Evolutionary conservation across 2,329 filamentous ascomycete genomes (phyloP), one percentile per base, ranked within the genome.

Genomic region (Arthrobotrys musiformis): DNA sequence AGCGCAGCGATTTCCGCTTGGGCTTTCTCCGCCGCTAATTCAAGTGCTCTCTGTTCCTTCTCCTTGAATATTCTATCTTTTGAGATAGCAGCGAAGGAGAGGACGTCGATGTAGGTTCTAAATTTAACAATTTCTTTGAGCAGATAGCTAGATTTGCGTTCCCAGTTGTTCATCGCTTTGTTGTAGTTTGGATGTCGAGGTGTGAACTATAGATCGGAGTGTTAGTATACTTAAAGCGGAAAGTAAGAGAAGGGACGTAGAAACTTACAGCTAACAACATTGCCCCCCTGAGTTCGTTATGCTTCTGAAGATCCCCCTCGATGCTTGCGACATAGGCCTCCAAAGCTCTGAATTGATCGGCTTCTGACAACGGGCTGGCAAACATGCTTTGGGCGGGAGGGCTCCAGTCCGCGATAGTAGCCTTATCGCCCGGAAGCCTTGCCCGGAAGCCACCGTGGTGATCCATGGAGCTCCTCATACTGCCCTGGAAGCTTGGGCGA

Each of bases 121-220:
- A 97, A 98, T 84, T 98, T 98, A 83, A 98, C 93, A 83, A 96
- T 97, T 85, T 99, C 95, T 37, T 92, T 88, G 11, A 98, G 87
- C 44, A 99, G 85, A 82, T 98, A 97, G 30, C 92, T 91, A 69
- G 93, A 96, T 85, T 98, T 98, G 82, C 92, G 90, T 86, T 99
- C 94, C 94, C 95, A 99, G 84, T 99, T 99, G 19, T 90, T 88
- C 92, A 98, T 94, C 15, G 94, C 93, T 84, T 92, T 94, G 78
- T 86, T 86, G 15, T 90, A 89, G 81, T 98, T 98, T 40, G 89
- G 87, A 78, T 94, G 91, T 30, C 93, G 89, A 2, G 93, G 92
- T 13, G 93, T 93, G 82, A 96, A 98, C 87, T 76, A 44, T n/a
- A 40, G 35, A 24, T 9, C n/a, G 9, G 28, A 9, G 15, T 58